Base-by-base conservation (phyloP, 192 early-diverging fungal species). In the Backusella psychrophila region DNA sequence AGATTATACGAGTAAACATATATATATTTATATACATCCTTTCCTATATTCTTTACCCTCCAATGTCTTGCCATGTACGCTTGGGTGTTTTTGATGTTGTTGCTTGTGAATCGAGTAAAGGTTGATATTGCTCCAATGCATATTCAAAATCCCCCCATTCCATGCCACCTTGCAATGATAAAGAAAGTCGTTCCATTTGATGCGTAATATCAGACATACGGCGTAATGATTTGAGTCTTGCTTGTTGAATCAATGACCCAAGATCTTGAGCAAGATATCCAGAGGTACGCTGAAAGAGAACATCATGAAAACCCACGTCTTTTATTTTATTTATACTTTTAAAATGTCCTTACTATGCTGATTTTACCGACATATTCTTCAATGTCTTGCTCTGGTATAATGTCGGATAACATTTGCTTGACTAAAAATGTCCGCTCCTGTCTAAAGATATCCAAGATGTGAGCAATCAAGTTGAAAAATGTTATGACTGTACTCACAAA, bases 241-340 rank as follows among this genome's bases (percentile, higher is more conserved):
- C 84, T 8, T 81, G 78, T 34, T 87, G 77, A 35, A 73, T 82
- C 0, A 91, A 23, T 26, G 78, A 63, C 8, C 66, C 73, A 21
- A 93, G 77, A 72, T 93, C 89, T 12, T 77, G 78, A 14, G 87
- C 85, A 6, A 91, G 84, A 74, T 86, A 93, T 21, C 91, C 90
- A 0, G 90, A 86, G 2, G 90, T 90, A 66, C 82, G 66, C 89
- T 92, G 35, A 14, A n/a, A 65, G 38, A 65, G 38, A 67, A 33
- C 53, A 65, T 7, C 3, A 71, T 19, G 66, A 33, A 71, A 67
- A 39, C 1, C 21, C 6, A 19, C 6, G 8, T 7, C 31, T 44
- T 14, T 17, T 15, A 4, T 17, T 31, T 33, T 4, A n/a, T 72
- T 4, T 52, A 11, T 44, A 33, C 31, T 26, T 4, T 2, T 33